Evolutionary conservation across 768 basidiomycete species (phyloP).

Genomic region (Austroboletus festivus): DNA sequence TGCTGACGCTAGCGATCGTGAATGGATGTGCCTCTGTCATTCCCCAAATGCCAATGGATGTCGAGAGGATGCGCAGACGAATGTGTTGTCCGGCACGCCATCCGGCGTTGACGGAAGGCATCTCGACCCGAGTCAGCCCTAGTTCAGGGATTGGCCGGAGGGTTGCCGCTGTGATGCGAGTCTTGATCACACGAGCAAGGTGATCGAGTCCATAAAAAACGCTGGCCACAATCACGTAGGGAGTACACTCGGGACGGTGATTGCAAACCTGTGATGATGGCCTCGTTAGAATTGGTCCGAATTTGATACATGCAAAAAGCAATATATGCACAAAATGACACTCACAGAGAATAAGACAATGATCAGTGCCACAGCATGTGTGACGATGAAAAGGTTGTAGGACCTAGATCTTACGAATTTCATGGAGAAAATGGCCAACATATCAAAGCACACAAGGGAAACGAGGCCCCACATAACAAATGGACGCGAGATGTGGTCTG

Average conservation of each 20-base stretch:
- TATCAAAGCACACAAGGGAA: constrained; percentile 47
- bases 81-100: constrained; percentile 88
- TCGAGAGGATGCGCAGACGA: constrained; percentile 61
- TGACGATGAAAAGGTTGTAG: constrained; percentile 65
- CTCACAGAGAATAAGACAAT: constrained; percentile 57
- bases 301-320: neutral
- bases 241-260: constrained; percentile 50
- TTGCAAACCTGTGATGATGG: constrained; percentile 36
- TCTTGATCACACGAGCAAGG: constrained; percentile 60
- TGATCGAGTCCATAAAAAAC: constrained; percentile 59
- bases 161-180: constrained; percentile 57
- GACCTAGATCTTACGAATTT: constrained; percentile 50
- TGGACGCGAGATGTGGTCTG: constrained; percentile 32
- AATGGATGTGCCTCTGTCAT: constrained; percentile 75
- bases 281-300: neutral
- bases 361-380: constrained; percentile 56
- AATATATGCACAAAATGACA: neutral
- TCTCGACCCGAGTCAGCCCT: constrained; percentile 59
- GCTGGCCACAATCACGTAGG: constrained; percentile 51
- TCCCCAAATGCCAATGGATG: constrained; percentile 51
- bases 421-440: constrained; percentile 62
- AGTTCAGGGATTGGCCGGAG: constrained; percentile 63
- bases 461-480: constrained; percentile 48
- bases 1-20: constrained; percentile 68
- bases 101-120: constrained; percentile 60